Evolutionary conservation across 2,329 filamentous ascomycete genomes (phyloP).

Genomic region (Cytospora chrysosperma): DNA sequence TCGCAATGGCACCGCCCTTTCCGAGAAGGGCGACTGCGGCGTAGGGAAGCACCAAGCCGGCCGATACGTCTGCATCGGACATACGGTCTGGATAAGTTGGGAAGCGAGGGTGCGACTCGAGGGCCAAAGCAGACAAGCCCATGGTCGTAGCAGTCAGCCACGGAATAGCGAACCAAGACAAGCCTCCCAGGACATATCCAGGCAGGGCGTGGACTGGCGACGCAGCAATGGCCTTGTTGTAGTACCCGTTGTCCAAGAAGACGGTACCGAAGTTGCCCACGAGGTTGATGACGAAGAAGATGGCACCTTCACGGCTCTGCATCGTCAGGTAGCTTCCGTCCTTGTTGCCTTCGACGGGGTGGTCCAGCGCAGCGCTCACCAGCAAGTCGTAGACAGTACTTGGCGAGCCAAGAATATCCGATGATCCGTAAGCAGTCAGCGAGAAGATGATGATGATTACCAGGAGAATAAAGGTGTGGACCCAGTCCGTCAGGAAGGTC

Average conservation of each 20-base stretch:
- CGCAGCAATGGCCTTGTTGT: slow-evolving; percentile 91
- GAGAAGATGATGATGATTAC: slow-evolving; percentile 85
- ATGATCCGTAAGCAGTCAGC: slow-evolving; percentile 77
- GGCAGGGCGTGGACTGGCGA: slow-evolving; percentile 82
- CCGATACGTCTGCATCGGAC: slow-evolving; percentile 70
- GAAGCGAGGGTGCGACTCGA: slow-evolving; percentile 72
- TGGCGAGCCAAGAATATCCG: slow-evolving; percentile 70
- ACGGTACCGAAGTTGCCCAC: slow-evolving; percentile 83
- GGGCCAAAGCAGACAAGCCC: slow-evolving; percentile 76
- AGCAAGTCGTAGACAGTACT: slow-evolving; percentile 76
- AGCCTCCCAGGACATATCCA: slow-evolving; percentile 82
- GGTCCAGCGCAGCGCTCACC: slow-evolving; percentile 62
- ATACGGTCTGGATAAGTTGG: slow-evolving; percentile 74
- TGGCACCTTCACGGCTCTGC: slow-evolving; percentile 74
- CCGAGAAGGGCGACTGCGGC: slow-evolving; percentile 82
- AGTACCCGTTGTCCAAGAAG: slow-evolving; percentile 77
- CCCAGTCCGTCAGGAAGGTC: slow-evolving; percentile 81
- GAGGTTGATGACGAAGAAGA: slow-evolving; percentile 88
- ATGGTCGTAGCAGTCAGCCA: slow-evolving; percentile 88
- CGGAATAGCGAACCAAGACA: slow-evolving; percentile 90
- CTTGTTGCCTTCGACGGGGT: slow-evolving; percentile 78
- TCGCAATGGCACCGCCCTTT: slow-evolving; percentile 74
- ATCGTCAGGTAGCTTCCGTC: slow-evolving; percentile 85
- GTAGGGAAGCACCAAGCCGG: slow-evolving; percentile 81
- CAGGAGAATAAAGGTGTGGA: slow-evolving; percentile 81